Conservation (phyloP, 176 grass and related monocot genomes). For the Pontederia crassipes region DNA sequence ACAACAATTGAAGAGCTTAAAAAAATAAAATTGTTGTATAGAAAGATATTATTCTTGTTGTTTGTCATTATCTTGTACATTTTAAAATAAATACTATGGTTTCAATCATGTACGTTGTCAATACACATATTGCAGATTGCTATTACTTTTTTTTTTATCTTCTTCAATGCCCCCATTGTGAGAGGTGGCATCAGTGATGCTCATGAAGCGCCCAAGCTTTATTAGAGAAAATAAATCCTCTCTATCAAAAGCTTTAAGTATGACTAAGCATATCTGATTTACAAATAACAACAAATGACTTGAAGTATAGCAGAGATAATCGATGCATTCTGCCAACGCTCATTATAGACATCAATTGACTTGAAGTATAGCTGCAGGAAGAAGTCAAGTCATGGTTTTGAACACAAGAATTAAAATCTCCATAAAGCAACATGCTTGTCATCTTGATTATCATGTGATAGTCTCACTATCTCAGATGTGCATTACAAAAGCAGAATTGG, state of each 20-base stretch:
- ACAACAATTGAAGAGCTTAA: too few relatives aligned
- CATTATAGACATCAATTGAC: constrained; percentile 89
- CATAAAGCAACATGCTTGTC: constrained; percentile 3
- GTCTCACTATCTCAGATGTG: too few relatives aligned
- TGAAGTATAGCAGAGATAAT: constrained; percentile 96
- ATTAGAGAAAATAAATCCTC: constrained; percentile 81
- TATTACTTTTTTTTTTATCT: constrained; percentile 70
- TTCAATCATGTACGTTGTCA: neutral
- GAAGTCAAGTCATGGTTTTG: constrained; percentile 5
- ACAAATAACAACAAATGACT: constrained; percentile 21
- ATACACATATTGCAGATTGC: too few relatives aligned
- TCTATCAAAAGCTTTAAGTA: constrained; percentile 65
- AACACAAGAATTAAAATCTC: constrained; percentile 5
- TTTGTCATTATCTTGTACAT: too few relatives aligned
- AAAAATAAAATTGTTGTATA: too few relatives aligned
- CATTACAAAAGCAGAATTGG: too few relatives aligned
- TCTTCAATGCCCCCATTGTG: constrained; percentile 62
- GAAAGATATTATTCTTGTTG: too few relatives aligned
- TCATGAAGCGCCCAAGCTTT: constrained; percentile 52
- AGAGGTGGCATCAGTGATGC: constrained; percentile 7
- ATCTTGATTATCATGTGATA: too few relatives aligned
- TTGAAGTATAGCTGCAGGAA: constrained; percentile 87
- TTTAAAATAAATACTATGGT: too few relatives aligned
- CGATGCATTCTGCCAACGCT: constrained; percentile 89
- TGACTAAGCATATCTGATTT: constrained; percentile 41